Conservation (phyloP, 2,329 filamentous ascomycete genomes). For the Sporothrix dimorphospora region DNA sequence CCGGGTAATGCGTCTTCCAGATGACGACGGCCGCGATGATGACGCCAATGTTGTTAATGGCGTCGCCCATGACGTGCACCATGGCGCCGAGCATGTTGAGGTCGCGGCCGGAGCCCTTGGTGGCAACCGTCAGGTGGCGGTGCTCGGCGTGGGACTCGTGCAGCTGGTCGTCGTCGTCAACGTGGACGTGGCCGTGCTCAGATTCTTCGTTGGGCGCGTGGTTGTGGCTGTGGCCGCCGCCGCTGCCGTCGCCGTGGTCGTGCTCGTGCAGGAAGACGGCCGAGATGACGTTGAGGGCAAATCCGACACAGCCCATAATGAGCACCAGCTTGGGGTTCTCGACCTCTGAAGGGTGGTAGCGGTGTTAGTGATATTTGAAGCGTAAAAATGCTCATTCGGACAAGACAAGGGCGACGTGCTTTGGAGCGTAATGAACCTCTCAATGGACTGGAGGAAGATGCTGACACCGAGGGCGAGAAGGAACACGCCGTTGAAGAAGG, state of each 20-base stretch:
- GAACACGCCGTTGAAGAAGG: conserved; percentile 81
- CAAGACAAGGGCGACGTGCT: conserved; percentile 43
- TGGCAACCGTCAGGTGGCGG: conserved; percentile 46
- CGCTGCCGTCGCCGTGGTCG: conserved; percentile 39
- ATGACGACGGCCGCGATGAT: conserved; percentile 71
- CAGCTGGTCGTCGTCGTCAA: conserved; percentile 16
- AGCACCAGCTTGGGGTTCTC: conserved; percentile 68
- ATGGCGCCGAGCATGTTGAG: conserved; percentile 73
- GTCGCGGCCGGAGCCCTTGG: conserved; percentile 53
- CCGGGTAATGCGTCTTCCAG: conserved; percentile 62
- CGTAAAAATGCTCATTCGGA: not conserved
- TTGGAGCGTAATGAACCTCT: conserved; percentile 65
- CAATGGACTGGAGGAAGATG: conserved; percentile 73
- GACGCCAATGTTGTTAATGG: conserved; percentile 75
- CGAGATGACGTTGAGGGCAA: conserved; percentile 69
- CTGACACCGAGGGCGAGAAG: conserved; percentile 72
- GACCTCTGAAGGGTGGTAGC: conserved; percentile 47
- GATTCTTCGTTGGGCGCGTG: conserved; percentile 21
- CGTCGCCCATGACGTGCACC: conserved; percentile 72
- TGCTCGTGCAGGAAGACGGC: conserved; percentile 62
- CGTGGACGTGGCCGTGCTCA: conserved; percentile 35
- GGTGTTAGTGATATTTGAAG: not conserved
- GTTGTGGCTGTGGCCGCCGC: conserved; percentile 35
- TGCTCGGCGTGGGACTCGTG: conserved; percentile 52
- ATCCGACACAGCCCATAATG: conserved; percentile 68